Percentiles rank a stretch among this genome's conserved stretches.
These are phyloP conservation scores for Gossypium gossypioides DNA, from an alignment of 441 rosid species.

Conservation along the genomic window DNA sequence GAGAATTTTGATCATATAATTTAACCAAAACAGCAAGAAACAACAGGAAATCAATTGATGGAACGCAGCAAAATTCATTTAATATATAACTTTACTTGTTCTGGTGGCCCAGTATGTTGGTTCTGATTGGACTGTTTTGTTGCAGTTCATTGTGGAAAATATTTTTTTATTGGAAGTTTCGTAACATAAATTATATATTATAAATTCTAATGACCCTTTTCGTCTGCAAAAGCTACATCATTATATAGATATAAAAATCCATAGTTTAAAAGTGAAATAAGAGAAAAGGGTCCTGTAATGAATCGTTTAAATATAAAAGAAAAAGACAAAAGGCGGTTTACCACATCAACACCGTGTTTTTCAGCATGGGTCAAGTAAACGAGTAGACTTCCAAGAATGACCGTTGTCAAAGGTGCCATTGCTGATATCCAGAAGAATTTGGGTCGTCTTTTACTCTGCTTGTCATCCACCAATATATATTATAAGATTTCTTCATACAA, in stretches of 20 bases:
- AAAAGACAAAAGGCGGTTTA: constrained; percentile 13
- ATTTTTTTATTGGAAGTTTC: neutral
- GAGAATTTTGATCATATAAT: neutral
- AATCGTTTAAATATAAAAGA: neutral
- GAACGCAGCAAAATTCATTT: neutral
- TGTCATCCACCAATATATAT: neutral
- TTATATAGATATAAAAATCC: neutral
- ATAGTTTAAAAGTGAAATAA: neutral
- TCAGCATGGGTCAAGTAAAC: constrained; percentile 78
- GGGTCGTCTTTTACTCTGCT: constrained; percentile 63
- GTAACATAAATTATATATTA: neutral
- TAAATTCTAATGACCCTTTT: neutral
- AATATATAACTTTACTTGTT: neutral
- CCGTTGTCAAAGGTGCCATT: constrained; percentile 84
- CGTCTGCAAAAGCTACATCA: neutral
- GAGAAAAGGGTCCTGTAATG: neutral
- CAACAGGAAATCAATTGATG: neutral
- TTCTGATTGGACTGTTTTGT: neutral
- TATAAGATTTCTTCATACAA: neutral
- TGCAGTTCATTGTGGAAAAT: neutral
- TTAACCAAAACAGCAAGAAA: neutral
- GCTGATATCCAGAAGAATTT: constrained; percentile 85
- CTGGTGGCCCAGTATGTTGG: neutral
- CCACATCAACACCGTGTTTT: constrained; percentile 91
- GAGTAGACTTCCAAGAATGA: constrained; percentile 68